Evolutionary conservation across 2,329 filamentous ascomycete genomes (phyloP).

Genomic region (Cercospora nicotianae): DNA sequence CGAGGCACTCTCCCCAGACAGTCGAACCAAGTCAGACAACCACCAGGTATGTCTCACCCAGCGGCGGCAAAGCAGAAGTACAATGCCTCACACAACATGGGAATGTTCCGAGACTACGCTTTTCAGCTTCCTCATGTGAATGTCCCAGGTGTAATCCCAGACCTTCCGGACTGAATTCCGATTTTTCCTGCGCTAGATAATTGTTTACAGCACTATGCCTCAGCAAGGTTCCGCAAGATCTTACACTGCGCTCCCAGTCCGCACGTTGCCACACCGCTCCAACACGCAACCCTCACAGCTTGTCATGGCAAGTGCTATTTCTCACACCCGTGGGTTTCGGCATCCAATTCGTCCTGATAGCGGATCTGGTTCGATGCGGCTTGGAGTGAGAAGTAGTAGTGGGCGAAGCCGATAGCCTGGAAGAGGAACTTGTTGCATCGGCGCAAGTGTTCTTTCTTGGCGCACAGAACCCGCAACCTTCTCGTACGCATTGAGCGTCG

Average conservation of each 20-base stretch:
- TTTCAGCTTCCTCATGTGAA: background rate
- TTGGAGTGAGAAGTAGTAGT: background rate
- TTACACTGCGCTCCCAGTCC: background rate
- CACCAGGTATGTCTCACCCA: background rate
- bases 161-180: background rate
- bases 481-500: conserved; percentile 1
- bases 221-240: background rate
- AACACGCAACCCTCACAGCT: background rate
- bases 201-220: background rate
- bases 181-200: background rate
- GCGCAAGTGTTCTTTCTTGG: background rate
- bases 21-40: background rate
- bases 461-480: background rate
- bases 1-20: background rate
- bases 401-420: background rate
- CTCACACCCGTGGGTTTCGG: background rate
- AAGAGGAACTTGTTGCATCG: background rate
- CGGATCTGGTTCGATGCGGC: background rate
- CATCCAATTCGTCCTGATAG: background rate
- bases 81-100: background rate
- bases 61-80: background rate
- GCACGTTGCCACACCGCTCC: background rate
- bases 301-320: conserved; percentile 1
- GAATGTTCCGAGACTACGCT: background rate
- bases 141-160: background rate